phyloP scores from a whole-genome alignment of 495 filamentous ascomycete species.

The Arthonia radiata region DNA sequence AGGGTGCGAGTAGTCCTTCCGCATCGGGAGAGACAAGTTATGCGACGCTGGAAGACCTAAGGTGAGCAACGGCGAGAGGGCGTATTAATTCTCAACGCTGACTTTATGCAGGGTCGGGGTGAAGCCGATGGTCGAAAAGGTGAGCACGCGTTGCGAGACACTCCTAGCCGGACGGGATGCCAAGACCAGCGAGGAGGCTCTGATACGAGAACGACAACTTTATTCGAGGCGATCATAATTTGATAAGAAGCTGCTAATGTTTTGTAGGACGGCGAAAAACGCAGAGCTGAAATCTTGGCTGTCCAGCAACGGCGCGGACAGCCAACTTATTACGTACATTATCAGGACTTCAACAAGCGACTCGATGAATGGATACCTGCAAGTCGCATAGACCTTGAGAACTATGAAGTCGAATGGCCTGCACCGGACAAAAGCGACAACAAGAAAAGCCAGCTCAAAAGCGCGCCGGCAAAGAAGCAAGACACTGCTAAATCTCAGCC shows the following conservation, averaged over 20 bases:
- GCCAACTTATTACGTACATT: slow-evolving; percentile 57
- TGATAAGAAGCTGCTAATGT: slow-evolving; percentile 3
- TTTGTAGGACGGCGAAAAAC: slow-evolving; percentile 48
- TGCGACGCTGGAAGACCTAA: slow-evolving; percentile 8
- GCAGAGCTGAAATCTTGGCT: slow-evolving; percentile 81
- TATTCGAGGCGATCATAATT: slow-evolving; percentile 1
- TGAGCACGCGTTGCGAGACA: slow-evolving; percentile 11
- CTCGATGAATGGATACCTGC: slow-evolving; percentile 87
- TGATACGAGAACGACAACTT: slow-evolving; percentile 1
- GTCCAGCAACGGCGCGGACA: slow-evolving; percentile 66
- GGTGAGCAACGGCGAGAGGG: slow-evolving; percentile 6
- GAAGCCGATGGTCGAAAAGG: slow-evolving; percentile 48
- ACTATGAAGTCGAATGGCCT: slow-evolving; percentile 54
- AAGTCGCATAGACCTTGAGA: slow-evolving; percentile 58
- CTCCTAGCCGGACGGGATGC: slow-evolving; percentile 1
- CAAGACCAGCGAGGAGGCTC: slow-evolving; percentile 1
- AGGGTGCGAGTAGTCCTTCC: background rate
- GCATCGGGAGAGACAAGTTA: slow-evolving; percentile 1
- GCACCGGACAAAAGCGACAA: slow-evolving; percentile 45
- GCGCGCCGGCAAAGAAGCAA: slow-evolving; percentile 13
- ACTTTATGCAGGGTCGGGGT: slow-evolving; percentile 34
- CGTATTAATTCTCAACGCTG: slow-evolving; percentile 16
- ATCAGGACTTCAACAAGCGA: slow-evolving; percentile 98
- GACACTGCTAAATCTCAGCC: slow-evolving; percentile 13
- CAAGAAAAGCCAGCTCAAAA: slow-evolving; percentile 21